phyloP scores from a whole-genome alignment of 2,329 filamentous ascomycete species.

The Talaromyces albobiverticillius region DNA sequence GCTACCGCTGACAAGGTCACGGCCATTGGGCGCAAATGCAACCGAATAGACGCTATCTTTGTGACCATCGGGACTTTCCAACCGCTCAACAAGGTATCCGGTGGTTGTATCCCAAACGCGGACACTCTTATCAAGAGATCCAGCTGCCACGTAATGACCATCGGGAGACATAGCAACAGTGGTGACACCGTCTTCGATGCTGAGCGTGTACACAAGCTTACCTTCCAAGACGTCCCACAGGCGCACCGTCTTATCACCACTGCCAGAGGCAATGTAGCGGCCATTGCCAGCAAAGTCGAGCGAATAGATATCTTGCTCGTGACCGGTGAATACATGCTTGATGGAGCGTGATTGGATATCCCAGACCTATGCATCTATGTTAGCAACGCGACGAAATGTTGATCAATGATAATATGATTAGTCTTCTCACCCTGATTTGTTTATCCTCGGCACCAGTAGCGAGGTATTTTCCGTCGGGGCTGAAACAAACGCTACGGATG shows the following conservation, averaged over 20 bases:
- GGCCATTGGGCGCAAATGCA: slow-evolving; percentile 89
- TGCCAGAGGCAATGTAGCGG: slow-evolving; percentile 90
- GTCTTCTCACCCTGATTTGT: slow-evolving; percentile 75
- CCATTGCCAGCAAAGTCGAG: slow-evolving; percentile 93
- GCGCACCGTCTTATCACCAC: slow-evolving; percentile 88
- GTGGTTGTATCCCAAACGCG: slow-evolving; percentile 91
- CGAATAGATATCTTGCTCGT: slow-evolving; percentile 98
- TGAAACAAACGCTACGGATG: slow-evolving; percentile 98
- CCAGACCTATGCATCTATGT: slow-evolving; percentile 62
- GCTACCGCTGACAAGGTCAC: slow-evolving; percentile 89
- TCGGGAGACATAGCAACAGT: slow-evolving; percentile 97
- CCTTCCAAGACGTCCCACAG: slow-evolving; percentile 93
- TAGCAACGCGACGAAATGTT: not conserved
- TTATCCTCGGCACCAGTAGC: slow-evolving; percentile 98
- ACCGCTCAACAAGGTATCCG: slow-evolving; percentile 82
- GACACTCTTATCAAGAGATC: slow-evolving; percentile 95
- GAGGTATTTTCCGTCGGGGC: slow-evolving; percentile 87
- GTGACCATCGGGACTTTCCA: slow-evolving; percentile 90
- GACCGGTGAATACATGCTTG: slow-evolving; percentile 88
- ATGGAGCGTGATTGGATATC: slow-evolving; percentile 82
- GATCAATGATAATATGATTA: not conserved
- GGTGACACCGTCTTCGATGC: slow-evolving; percentile 94
- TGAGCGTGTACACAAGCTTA: slow-evolving; percentile 76
- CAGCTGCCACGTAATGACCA: slow-evolving; percentile 88
- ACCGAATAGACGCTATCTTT: slow-evolving; percentile 97